phyloP scores from a whole-genome alignment of 179 eudicot species.

The Vitellaria paradoxa region DNA sequence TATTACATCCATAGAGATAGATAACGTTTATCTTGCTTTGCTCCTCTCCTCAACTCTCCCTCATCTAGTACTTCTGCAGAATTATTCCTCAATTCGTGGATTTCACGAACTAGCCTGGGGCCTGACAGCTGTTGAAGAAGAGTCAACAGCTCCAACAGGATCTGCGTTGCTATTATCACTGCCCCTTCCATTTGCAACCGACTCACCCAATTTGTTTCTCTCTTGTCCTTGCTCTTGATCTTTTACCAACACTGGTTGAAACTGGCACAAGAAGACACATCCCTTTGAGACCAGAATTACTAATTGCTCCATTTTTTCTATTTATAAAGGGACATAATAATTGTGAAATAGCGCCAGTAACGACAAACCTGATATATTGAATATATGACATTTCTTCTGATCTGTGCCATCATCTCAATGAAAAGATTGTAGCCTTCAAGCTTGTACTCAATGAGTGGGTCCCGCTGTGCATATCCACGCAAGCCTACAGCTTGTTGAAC shows the following conservation, averaged over 20 bases:
- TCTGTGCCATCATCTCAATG: constrained; percentile 97
- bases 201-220: constrained; percentile 31
- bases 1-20: too few species aligned
- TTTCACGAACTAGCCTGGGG: constrained; percentile 22
- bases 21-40: too few species aligned
- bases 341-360: background rate
- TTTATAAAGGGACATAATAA: background rate
- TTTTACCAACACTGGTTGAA: constrained; percentile 78
- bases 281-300: background rate
- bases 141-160: constrained; percentile 29
- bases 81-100: background rate
- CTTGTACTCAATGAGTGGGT: constrained; percentile 97
- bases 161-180: constrained; percentile 20
- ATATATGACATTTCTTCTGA: constrained; percentile 93
- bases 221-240: constrained; percentile 50
- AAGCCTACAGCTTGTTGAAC: constrained; percentile 98
- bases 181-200: constrained; percentile 31
- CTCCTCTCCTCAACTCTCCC: too few species aligned
- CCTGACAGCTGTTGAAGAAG: constrained; percentile 38
- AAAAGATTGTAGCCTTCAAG: constrained; percentile 99
- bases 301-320: too few species aligned
- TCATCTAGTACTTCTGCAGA: too few species aligned
- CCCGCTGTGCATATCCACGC: constrained; percentile 96
- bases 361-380: constrained; percentile 85
- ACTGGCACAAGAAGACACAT: constrained; percentile 43